Evolutionary conservation across 2,329 filamentous ascomycete genomes (phyloP), one percentile per base, ranked within the genome.

Genomic region (Clarireedia monteithiana): DNA sequence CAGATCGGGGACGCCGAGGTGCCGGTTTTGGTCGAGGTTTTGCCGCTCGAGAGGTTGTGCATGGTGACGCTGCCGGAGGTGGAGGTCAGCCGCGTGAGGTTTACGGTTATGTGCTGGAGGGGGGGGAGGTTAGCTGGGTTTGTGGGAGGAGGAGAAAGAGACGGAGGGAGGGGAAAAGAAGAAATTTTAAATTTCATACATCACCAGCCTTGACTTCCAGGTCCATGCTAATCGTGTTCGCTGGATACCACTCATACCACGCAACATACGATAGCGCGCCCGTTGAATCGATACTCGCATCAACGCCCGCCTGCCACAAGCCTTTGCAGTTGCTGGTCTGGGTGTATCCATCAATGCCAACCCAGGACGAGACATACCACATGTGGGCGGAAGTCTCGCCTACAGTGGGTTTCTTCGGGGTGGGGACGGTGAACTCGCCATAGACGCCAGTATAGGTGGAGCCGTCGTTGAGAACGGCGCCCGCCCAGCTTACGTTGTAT

Each of bases 241-340:
- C 75, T 0, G 80, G 80, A 62, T 75, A 81, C 80, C 79, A 83
- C 65, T 83, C 80, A 62, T 79, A 82, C 79, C 80, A 83, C 9
- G 79, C 76, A 49, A 77, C 74, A 62, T 75, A 83, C 15, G 30
- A 39, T 1, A 47, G 6, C 6, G 9, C 42, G 1, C 44, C 44
- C 14, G 10, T 15, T 1, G 6, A 10, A 3, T 38, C 20, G 15
- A 47, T 20, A 5, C 6, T 20, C 10, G 34, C 42, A 20, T 55
- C 53, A 9, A 55, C 46, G 9, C 53, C 53, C 1, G 53, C 38
- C 24, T 55, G 53, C 53, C 45, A 55, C 20, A 55, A 39, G 2
- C 50, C 50, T 1, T 17, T 5, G 5, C 50, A 52, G 4, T 15
- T 24, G 9, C 4, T 14, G 7, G 5, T 44, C 6, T 42, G n/a